Conservation (phyloP, 345 rosid species). For the Gossypium sturtianum region DNA sequence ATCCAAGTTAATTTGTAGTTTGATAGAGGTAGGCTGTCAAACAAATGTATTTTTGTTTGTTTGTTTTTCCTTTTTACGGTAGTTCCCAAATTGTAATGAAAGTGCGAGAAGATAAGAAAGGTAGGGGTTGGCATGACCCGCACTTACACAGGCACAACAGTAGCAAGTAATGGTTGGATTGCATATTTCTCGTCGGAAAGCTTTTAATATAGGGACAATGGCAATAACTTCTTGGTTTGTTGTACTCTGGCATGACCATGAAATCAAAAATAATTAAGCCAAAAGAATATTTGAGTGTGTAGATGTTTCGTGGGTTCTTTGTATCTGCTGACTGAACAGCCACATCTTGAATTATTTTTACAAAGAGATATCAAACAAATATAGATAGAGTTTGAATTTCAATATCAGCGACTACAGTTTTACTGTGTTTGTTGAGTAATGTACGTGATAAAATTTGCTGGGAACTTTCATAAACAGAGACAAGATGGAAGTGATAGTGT, state of each 20-base stretch:
- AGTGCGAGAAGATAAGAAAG: background rate
- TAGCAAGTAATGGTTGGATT: background rate
- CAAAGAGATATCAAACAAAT: too few relatives aligned
- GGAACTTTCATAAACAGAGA: background rate
- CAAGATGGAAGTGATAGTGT: background rate
- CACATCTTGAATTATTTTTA: too few relatives aligned
- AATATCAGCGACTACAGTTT: background rate
- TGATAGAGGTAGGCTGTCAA: background rate
- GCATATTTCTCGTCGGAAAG: background rate
- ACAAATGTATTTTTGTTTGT: too few relatives aligned
- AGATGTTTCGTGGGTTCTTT: too few relatives aligned
- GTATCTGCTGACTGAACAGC: too few relatives aligned
- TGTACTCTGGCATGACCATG: background rate
- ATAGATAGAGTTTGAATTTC: too few relatives aligned
- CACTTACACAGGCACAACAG: background rate
- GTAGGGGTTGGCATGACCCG: background rate
- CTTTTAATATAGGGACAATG: background rate
- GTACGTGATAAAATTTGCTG: background rate
- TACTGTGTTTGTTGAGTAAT: background rate
- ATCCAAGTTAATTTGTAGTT: background rate
- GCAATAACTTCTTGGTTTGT: slow-evolving; percentile 1
- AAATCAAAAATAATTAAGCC: background rate
- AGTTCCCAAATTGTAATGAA: background rate
- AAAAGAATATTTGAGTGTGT: too few relatives aligned
- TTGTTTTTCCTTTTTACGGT: background rate